These are phyloP conservation scores for Microsporum canis DNA, from an alignment of 2,329 filamentous ascomycete genomes.

Conservation along the genomic window DNA sequence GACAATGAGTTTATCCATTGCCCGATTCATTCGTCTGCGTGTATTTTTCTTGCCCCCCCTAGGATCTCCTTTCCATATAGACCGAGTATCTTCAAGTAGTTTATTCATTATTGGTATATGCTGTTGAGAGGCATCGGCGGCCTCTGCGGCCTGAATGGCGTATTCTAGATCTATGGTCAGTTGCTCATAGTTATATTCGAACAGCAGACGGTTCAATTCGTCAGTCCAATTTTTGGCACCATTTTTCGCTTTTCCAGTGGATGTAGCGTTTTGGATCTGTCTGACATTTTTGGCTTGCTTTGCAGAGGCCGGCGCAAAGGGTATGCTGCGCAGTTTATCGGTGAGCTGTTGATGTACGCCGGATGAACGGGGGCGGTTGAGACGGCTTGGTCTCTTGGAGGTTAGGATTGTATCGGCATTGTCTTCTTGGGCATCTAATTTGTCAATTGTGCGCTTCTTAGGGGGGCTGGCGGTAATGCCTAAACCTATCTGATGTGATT, in stretches of 20 bases:
- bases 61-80: no score
- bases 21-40: neutral
- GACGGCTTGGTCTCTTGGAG: neutral
- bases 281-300: neutral
- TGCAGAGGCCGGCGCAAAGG: neutral
- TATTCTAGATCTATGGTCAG: neutral
- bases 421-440: neutral
- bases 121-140: neutral
- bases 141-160: neutral
- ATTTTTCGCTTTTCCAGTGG: neutral
- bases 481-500: constrained; percentile 14
- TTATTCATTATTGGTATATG: neutral
- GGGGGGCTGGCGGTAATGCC: constrained; percentile 22
- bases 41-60: neutral
- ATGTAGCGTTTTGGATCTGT: neutral
- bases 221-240: neutral
- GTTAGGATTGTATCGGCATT: neutral
- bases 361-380: neutral
- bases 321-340: neutral
- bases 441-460: constrained; percentile 5
- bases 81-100: neutral
- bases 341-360: neutral
- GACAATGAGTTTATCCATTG: neutral
- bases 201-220: neutral
- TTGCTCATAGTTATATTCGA: neutral